phyloP scores from a whole-genome alignment of 2,329 filamentous ascomycete species.

The Arthroderma uncinatum region DNA sequence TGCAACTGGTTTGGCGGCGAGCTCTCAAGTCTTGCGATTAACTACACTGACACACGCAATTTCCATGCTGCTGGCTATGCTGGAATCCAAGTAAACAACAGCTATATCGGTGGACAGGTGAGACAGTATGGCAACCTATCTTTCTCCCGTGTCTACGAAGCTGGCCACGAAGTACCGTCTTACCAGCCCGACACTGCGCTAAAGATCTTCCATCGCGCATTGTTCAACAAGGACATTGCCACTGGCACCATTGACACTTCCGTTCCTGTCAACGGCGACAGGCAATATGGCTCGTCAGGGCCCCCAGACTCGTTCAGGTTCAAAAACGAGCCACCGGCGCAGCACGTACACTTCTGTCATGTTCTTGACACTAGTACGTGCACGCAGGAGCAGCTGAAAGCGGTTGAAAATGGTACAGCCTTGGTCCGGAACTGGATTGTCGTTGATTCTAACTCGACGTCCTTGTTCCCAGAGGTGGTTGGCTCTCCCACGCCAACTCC shows the following conservation, averaged over 20 bases:
- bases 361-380: neutral
- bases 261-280: neutral
- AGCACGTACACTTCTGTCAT: neutral
- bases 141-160: conserved; percentile 39
- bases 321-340: neutral
- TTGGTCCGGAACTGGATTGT: neutral
- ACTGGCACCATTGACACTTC: conserved; percentile 18
- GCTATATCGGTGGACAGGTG: conserved; percentile 37
- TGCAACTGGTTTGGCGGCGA: conserved; percentile 51
- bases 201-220: conserved; percentile 27
- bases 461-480: neutral
- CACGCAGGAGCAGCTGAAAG: neutral
- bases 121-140: conserved; percentile 41
- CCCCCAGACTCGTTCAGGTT: neutral
- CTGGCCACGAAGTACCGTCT: conserved; percentile 32
- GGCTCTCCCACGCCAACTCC: neutral
- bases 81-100: conserved; percentile 29
- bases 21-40: conserved; percentile 39
- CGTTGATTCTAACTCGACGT: neutral
- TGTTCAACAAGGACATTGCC: conserved; percentile 26
- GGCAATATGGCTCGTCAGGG: neutral
- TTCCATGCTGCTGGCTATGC: conserved; percentile 44
- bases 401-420: conserved; percentile 2
- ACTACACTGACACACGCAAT: conserved; percentile 33
- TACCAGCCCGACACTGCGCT: conserved; percentile 32